Evolutionary conservation across 2,329 filamentous ascomycete species (phyloP).

Genomic region (Elsinoe arachidis): DNA sequence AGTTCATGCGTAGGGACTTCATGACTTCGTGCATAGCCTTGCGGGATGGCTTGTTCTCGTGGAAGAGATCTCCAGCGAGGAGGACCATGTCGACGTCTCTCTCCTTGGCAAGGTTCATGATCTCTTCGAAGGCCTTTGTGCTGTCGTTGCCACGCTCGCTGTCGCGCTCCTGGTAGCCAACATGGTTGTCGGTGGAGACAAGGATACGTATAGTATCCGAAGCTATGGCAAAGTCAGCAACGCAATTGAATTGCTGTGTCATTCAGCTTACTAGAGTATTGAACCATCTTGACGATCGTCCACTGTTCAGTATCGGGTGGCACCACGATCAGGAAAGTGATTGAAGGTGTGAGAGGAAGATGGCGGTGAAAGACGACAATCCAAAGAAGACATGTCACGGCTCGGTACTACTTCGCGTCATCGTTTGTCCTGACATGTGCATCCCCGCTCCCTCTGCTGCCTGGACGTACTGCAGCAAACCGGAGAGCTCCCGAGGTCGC

Average conservation of each 20-base stretch:
- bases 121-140: slow-evolving; percentile 92
- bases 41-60: slow-evolving; percentile 93
- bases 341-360: neutral
- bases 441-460: slow-evolving; percentile 2
- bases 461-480: neutral
- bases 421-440: slow-evolving; percentile 2
- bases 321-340: neutral
- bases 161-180: slow-evolving; percentile 90
- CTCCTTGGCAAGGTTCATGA: slow-evolving; percentile 78
- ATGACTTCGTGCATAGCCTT: slow-evolving; percentile 98
- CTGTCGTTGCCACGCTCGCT: slow-evolving; percentile 92
- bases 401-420: neutral
- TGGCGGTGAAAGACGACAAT: neutral
- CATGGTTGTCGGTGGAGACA: slow-evolving; percentile 93
- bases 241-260: neutral
- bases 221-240: slow-evolving; percentile 27
- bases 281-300: slow-evolving; percentile 10
- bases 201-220: slow-evolving; percentile 90
- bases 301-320: slow-evolving; percentile 16
- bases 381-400: neutral
- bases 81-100: slow-evolving; percentile 97
- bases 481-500: slow-evolving; percentile 5
- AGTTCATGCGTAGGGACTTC: slow-evolving; percentile 86
- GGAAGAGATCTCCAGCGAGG: slow-evolving; percentile 88
- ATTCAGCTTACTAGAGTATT: slow-evolving; percentile 8